phyloP scores from a whole-genome alignment of 805 yeast genomes.

The Saccharomycopsis oosterbeekiorum region DNA sequence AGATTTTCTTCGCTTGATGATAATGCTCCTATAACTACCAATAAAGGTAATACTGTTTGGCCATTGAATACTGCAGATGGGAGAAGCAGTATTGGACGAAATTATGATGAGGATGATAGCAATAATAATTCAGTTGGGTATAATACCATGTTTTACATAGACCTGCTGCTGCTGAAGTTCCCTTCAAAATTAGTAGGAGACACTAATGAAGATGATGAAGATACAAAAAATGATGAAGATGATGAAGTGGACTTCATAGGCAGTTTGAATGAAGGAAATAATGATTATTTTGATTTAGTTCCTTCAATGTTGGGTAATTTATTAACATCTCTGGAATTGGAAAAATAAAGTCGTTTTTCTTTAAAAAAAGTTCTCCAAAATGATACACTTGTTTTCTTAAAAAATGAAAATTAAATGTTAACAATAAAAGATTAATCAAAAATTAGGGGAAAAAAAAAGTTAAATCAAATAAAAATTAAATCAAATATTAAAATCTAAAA shows the following conservation, averaged over 20 bases:
- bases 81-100: background rate
- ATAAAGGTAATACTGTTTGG: background rate
- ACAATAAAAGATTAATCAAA: no score
- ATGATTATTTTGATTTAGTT: conserved; percentile 33
- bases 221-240: conserved; percentile 29
- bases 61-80: background rate
- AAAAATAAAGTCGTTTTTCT: conserved; percentile 30
- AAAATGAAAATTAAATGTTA: background rate
- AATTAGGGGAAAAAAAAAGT: background rate
- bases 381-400: background rate
- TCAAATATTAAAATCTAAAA: background rate
- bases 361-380: background rate
- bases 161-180: background rate
- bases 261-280: conserved; percentile 28
- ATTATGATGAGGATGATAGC: background rate
- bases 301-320: conserved; percentile 76
- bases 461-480: no score
- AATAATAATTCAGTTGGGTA: background rate
- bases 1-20: background rate
- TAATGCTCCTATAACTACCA: background rate
- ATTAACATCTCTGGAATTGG: conserved; percentile 70
- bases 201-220: background rate
- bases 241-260: conserved; percentile 38
- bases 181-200: background rate
- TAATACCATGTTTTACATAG: background rate